Percentiles rank a stretch among this genome's conserved stretches.
Evolutionary conservation across 1,284 basidiomycete species (phyloP).

Genomic region (Blastosporella zonata): DNA sequence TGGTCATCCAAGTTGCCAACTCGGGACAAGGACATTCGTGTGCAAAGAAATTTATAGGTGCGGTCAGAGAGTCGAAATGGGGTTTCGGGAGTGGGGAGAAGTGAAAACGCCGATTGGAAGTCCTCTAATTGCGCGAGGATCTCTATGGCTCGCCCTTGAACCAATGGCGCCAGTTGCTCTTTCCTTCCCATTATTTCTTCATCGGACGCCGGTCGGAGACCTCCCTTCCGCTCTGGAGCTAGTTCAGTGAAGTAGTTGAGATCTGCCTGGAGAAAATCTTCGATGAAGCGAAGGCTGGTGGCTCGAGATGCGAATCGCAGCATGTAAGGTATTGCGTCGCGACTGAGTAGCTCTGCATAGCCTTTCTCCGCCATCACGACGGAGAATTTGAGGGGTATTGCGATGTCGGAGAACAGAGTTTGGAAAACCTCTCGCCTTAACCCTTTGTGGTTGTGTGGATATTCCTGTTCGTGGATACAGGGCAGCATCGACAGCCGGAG

Average conservation of each 20-base stretch:
- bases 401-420: conserved; percentile 23
- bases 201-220: neutral
- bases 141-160: conserved; percentile 24
- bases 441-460: conserved; percentile 13
- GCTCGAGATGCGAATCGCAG: conserved; percentile 29
- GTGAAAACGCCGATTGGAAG: conserved; percentile 31
- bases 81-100: conserved; percentile 29
- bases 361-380: conserved; percentile 34
- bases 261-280: conserved; percentile 27
- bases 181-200: neutral
- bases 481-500: conserved; percentile 28
- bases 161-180: conserved; percentile 9
- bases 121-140: conserved; percentile 26
- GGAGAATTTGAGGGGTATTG: conserved; percentile 27
- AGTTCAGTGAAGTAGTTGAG: conserved; percentile 16
- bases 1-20: conserved; percentile 5
- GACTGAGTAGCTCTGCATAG: conserved; percentile 23
- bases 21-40: conserved; percentile 13
- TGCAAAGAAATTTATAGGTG: conserved; percentile 29
- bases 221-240: neutral
- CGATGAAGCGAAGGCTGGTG: conserved; percentile 26
- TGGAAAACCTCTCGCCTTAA: conserved; percentile 25
- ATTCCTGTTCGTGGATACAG: conserved; percentile 2
- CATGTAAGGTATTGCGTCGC: conserved; percentile 26
- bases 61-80: conserved; percentile 22